A percentile compares a stretch with the other conserved stretches of the same genome.
Conservation (phyloP, 306 rosid genomes). For the Gynostemma pentaphyllum region DNA sequence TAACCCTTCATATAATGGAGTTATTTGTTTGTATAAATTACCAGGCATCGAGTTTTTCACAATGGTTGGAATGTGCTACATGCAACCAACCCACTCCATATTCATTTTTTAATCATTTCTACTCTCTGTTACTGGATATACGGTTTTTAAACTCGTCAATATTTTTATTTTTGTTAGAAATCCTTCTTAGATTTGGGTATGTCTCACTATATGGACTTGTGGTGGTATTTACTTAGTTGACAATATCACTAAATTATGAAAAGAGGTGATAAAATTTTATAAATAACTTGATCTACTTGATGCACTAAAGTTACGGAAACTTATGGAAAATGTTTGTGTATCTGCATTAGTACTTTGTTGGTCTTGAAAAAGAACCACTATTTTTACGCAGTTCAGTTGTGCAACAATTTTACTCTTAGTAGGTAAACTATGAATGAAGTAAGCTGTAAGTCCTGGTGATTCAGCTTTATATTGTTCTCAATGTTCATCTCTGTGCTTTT, state of each 20-base stretch:
- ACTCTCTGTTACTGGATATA: neutral
- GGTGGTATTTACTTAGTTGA: neutral
- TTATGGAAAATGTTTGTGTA: neutral
- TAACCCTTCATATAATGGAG: neutral
- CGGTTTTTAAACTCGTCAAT: neutral
- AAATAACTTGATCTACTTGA: neutral
- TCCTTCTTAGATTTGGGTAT: neutral
- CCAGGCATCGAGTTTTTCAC: neutral
- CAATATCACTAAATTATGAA: neutral
- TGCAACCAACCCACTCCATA: neutral
- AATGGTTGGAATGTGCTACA: neutral
- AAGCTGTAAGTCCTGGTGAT: neutral
- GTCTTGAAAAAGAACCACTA: neutral
- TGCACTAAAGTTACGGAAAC: neutral
- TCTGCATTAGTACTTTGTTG: neutral
- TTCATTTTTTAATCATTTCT: neutral
- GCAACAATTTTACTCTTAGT: neutral
- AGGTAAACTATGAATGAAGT: neutral
- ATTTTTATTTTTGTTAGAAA: neutral
- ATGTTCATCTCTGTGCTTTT: conserved; percentile 5
- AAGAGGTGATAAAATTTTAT: neutral
- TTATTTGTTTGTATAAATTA: neutral
- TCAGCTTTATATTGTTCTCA: conserved; percentile 4
- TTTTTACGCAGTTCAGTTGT: neutral
- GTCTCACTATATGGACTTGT: neutral